Conservation (phyloP, 1,139 yeast genomes). For the Kodamaea anthophila region DNA sequence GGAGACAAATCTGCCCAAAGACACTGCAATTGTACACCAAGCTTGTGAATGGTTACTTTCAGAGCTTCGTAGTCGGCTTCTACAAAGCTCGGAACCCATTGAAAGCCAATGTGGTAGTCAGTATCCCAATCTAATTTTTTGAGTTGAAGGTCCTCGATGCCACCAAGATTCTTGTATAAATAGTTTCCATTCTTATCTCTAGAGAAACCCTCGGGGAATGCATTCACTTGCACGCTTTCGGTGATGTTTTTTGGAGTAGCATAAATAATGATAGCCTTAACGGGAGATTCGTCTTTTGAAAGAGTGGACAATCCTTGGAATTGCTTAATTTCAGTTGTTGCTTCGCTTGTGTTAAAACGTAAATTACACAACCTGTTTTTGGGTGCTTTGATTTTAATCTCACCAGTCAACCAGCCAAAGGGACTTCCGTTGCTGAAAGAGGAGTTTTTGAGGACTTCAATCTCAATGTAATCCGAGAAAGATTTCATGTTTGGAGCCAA, state of each 20-base stretch:
- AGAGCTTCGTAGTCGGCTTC: slow-evolving; percentile 35
- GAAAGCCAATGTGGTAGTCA: slow-evolving; percentile 56
- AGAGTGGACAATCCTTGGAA: too few relatives aligned
- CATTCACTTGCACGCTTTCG: slow-evolving; percentile 5
- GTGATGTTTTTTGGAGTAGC: slow-evolving; percentile 21
- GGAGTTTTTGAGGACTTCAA: slow-evolving; percentile 47
- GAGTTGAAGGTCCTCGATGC: slow-evolving; percentile 56
- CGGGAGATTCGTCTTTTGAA: slow-evolving; percentile 43
- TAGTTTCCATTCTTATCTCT: slow-evolving; percentile 46
- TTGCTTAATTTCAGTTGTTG: slow-evolving; percentile 28
- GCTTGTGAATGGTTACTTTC: slow-evolving; percentile 21
- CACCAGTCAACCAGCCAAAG: slow-evolving; percentile 64
- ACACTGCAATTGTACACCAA: slow-evolving; percentile 59
- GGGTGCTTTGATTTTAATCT: slow-evolving; percentile 50
- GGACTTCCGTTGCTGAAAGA: slow-evolving; percentile 41
- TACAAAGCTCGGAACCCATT: slow-evolving; percentile 71
- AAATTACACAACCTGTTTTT: slow-evolving; percentile 62
- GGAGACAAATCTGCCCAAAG: slow-evolving; percentile 62
- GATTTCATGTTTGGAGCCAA: slow-evolving; percentile 35
- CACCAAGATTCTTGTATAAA: slow-evolving; percentile 47
- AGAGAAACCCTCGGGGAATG: slow-evolving; percentile 48
- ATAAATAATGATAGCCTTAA: slow-evolving; percentile 51
- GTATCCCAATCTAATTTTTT: slow-evolving; percentile 61
- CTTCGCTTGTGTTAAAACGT: slow-evolving; percentile 41
- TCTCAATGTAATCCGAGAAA: slow-evolving; percentile 38